A percentile compares a stretch with the other conserved stretches of the same genome.
Evolutionary conservation across 495 filamentous ascomycete species (phyloP).

Genomic region (Geopyxis carbonaria): DNA sequence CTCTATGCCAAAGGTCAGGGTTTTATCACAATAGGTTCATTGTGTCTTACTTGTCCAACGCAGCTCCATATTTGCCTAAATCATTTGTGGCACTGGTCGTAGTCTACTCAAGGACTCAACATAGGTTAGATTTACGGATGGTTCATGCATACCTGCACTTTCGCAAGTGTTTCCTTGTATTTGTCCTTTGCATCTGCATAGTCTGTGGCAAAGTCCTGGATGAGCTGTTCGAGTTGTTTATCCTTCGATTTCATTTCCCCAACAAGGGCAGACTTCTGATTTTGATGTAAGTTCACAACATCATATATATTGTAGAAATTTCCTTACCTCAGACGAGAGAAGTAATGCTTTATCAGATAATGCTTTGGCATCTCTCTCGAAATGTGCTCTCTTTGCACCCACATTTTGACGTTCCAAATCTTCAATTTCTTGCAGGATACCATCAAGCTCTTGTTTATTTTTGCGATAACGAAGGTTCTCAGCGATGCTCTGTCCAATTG

Average conservation of each 20-base stretch:
- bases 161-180: conserved; percentile 77
- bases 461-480: conserved; percentile 78
- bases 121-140: conserved; percentile 9
- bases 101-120: conserved; percentile 28
- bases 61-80: conserved; percentile 56
- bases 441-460: conserved; percentile 46
- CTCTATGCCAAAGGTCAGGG: too few relatives aligned
- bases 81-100: conserved; percentile 88
- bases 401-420: conserved; percentile 68
- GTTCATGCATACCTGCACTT: too few relatives aligned
- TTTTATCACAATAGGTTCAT: neutral
- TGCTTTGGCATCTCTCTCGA: conserved; percentile 45
- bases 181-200: conserved; percentile 69
- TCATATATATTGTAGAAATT: conserved; percentile 3
- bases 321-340: conserved; percentile 30
- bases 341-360: conserved; percentile 44
- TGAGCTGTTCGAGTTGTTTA: conserved; percentile 47
- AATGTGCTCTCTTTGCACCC: conserved; percentile 59
- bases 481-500: conserved; percentile 61
- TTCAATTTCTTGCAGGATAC: conserved; percentile 49
- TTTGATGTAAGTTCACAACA: too few relatives aligned
- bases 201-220: conserved; percentile 65
- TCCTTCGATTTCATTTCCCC: conserved; percentile 69
- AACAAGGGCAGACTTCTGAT: conserved; percentile 44
- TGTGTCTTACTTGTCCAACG: conserved; percentile 51